Evolutionary conservation across 495 filamentous ascomycete genomes (phyloP), one percentile per base, ranked within the genome.

Genomic region (Viridothelium virens): DNA sequence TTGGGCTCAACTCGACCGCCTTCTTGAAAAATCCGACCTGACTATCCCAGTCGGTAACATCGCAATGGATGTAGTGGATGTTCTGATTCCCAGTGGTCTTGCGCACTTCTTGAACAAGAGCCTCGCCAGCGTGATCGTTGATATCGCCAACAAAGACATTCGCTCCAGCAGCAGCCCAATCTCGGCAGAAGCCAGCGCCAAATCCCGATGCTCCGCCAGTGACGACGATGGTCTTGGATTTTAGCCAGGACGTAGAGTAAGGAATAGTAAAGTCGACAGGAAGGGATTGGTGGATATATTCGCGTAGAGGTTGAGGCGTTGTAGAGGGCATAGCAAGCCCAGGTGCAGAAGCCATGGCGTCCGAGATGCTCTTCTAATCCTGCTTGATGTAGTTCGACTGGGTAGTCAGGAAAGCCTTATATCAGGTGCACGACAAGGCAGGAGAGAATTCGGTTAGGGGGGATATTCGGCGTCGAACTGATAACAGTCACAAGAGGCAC

Each of bases 21-120:
- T 69, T 64, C 14, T 80, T 79, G 77, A 90, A 91, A 63, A 87
- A 80, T 33, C 79, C 68, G 50, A 85, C 79, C 67, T 89, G 87
- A 50, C 81, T 82, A 47, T 81, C 65, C 84, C 85, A 89, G 63
- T 78, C 73, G 1, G 79, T 79, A 3, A 87, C 85, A 71, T 87
- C 80, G 74, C 83, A 82, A 62, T 79, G 72, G 63, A 85, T 72
- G 63, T 81, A 86, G 70, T 84, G 80, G 50, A 83, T 73, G 46
- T 76, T 75, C 46, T 69, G 4, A 63, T 77, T 77, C 6, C 70
- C 74, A 2, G 77, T 79, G 66, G 75, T 71, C 18, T 73, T 70
- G 16, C 66, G 68, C 16, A 76, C 48, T 5, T 72, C 65, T 6
- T 59, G 66, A 33, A 73, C 68, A 33, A 76, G 63, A 69, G 69